These are phyloP conservation scores for Raddia distichophylla DNA, from an alignment of 176 grass and related monocot genomes.

Conservation along the genomic window DNA sequence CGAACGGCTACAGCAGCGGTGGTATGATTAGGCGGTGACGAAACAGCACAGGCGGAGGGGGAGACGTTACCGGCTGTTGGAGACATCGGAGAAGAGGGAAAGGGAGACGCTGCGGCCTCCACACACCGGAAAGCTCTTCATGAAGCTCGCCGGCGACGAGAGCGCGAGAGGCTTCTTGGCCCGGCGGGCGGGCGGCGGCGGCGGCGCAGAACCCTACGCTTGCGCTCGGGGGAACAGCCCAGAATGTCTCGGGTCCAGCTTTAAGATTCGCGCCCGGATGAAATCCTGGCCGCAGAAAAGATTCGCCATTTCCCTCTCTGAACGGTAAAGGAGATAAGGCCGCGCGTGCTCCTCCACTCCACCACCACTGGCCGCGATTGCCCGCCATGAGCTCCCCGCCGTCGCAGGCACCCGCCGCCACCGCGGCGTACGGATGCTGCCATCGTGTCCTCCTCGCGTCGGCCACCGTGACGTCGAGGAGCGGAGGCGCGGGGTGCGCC, in stretches of 20 bases:
- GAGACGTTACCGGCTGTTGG: slow-evolving; percentile 64
- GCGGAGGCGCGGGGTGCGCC: not conserved
- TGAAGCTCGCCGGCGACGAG: not conserved
- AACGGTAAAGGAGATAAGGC: slow-evolving; percentile 42
- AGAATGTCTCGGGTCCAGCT: not conserved
- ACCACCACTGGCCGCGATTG: slow-evolving; percentile 15
- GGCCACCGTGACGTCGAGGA: not conserved
- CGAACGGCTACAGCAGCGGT: not conserved
- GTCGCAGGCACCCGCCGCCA: slow-evolving; percentile 1
- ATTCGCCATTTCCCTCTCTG: not conserved
- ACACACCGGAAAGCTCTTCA: slow-evolving; percentile 64
- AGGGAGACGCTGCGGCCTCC: slow-evolving; percentile 50
- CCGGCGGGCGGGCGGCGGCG: slow-evolving; percentile 14
- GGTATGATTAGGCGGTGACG: not conserved
- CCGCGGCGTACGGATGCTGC: slow-evolving; percentile 38
- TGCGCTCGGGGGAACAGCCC: not conserved
- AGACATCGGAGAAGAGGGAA: slow-evolving; percentile 72
- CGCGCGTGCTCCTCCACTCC: slow-evolving; percentile 42
- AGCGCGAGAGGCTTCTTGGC: not conserved
- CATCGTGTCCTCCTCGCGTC: slow-evolving; percentile 44
- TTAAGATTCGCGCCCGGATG: not conserved
- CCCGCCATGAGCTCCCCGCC: slow-evolving; percentile 44
- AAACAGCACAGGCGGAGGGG: not conserved
- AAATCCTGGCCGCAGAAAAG: slow-evolving; percentile 39
- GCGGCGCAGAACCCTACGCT: slow-evolving; percentile 21